Evolutionary conservation across 139 green algal species (phyloP).

Genomic region (Coelastrella sp.): DNA sequence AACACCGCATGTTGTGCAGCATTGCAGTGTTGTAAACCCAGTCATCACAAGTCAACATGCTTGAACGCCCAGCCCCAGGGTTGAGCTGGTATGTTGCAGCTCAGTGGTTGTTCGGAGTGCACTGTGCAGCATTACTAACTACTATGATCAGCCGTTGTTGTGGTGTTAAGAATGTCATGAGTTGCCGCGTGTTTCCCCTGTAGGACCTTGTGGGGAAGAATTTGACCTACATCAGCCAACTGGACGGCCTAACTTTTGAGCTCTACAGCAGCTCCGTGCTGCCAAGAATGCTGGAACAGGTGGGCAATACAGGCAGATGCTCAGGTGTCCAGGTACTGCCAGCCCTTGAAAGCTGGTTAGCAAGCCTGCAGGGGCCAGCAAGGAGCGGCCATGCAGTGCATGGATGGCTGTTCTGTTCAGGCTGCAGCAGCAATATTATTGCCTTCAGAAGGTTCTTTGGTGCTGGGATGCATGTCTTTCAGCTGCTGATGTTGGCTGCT

Average conservation of each 20-base stretch:
- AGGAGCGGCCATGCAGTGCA: too few species aligned
- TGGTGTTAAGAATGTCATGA: not conserved
- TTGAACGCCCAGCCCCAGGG: too few species aligned
- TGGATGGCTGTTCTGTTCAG: too few species aligned
- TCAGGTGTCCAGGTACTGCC: too few species aligned
- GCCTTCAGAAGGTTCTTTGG: conserved; percentile 22
- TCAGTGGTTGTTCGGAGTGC: not conserved
- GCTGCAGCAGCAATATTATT: not conserved
- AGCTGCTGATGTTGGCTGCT: not conserved
- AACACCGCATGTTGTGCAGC: too few species aligned
- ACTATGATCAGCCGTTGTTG: too few species aligned
- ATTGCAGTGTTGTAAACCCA: too few species aligned
- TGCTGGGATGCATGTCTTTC: not conserved
- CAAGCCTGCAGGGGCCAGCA: too few species aligned
- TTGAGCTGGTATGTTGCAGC: not conserved
- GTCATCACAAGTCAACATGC: too few species aligned
- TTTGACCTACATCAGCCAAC: conserved; percentile 93
- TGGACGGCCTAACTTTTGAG: conserved; percentile 93
- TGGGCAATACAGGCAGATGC: not conserved
- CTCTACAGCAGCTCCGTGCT: conserved; percentile 84
- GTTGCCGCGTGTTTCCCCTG: not conserved
- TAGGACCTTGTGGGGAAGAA: conserved; percentile 98
- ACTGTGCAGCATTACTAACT: not conserved
- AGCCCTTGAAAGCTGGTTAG: too few species aligned
- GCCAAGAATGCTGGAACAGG: conserved; percentile 47